These are phyloP conservation scores for Penicillium thymicola DNA, from an alignment of 2,329 filamentous ascomycete species.

Conservation along the genomic window DNA sequence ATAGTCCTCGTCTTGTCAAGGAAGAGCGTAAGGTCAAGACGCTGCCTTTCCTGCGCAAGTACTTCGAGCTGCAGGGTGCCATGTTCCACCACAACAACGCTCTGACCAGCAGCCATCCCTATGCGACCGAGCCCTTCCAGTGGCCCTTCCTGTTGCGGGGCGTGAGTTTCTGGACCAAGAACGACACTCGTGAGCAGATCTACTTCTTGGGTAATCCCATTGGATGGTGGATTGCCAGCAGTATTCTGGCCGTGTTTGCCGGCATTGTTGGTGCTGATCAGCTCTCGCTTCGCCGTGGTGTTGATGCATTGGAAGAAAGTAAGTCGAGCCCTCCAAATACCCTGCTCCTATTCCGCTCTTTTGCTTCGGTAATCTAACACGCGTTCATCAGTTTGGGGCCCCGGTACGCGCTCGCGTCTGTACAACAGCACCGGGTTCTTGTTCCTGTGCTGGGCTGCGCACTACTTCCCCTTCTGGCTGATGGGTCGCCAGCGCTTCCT, in stretches of 20 bases:
- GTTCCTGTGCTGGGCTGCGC: conserved; percentile 95
- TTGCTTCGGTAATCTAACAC: conserved; percentile 5
- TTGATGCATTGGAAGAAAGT: conserved; percentile 92
- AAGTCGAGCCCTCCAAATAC: conserved; percentile 48
- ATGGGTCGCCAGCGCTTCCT: conserved; percentile 98
- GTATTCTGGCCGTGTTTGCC: conserved; percentile 85
- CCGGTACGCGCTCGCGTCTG: conserved; percentile 83
- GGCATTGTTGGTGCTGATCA: conserved; percentile 92
- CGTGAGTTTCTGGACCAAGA: conserved; percentile 99
- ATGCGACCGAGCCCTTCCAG: conserved; percentile 89
- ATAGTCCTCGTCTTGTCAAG: conserved; percentile 71
- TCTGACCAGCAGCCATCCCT: conserved; percentile 93
- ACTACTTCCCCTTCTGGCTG: conserved; percentile 95
- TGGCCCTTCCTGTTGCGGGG: conserved; percentile 97
- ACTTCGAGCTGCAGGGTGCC: conserved; percentile 90
- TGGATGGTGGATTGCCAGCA: conserved; percentile 95
- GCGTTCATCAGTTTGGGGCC: conserved; percentile 38
- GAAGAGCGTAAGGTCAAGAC: conserved; percentile 75
- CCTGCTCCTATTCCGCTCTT: not conserved
- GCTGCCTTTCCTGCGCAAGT: conserved; percentile 87
- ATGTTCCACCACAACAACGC: conserved; percentile 99
- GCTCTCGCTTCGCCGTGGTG: conserved; percentile 82
- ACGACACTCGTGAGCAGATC: conserved; percentile 91
- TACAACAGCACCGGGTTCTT: conserved; percentile 99
- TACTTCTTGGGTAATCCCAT: conserved; percentile 97